A percentile compares a stretch with the other conserved stretches of the same genome.
These are phyloP conservation scores for Pseudozyma sp. DNA, from an alignment of 1,284 basidiomycete species.

Conservation along the genomic window DNA sequence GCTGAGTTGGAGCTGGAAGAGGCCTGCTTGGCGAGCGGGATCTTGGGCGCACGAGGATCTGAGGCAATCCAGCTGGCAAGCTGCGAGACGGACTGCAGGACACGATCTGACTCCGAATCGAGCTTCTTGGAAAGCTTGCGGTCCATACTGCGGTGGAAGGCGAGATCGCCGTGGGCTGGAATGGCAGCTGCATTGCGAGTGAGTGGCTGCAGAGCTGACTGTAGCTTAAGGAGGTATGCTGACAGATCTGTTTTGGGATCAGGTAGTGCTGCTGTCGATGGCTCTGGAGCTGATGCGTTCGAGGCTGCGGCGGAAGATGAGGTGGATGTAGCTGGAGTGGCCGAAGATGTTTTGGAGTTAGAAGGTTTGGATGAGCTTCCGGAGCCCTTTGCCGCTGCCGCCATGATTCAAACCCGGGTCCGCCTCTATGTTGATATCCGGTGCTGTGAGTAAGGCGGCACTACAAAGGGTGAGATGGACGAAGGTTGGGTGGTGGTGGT, in stretches of 20 bases:
- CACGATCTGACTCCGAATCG: slow-evolving; percentile 75
- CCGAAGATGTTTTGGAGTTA: slow-evolving; percentile 1
- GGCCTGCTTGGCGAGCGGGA: slow-evolving; percentile 19
- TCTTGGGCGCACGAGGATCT: slow-evolving; percentile 32
- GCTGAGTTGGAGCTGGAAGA: slow-evolving; percentile 1
- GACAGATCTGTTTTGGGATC: slow-evolving; percentile 35
- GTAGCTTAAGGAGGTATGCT: slow-evolving; percentile 48
- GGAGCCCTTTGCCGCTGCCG: not conserved
- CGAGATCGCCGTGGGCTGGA: slow-evolving; percentile 74
- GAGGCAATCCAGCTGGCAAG: slow-evolving; percentile 50
- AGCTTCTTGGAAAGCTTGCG: slow-evolving; percentile 76
- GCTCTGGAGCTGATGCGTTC: slow-evolving; percentile 19
- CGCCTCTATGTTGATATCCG: too few species aligned
- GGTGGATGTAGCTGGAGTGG: slow-evolving; percentile 3
- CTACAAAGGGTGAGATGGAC: too few species aligned
- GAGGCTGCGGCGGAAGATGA: slow-evolving; percentile 13
- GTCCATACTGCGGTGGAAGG: slow-evolving; percentile 87
- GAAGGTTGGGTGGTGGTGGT: slow-evolving; percentile 1
- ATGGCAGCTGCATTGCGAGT: slow-evolving; percentile 67
- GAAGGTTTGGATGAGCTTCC: slow-evolving; percentile 15
- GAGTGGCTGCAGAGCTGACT: slow-evolving; percentile 53
- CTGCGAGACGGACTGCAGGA: slow-evolving; percentile 67
- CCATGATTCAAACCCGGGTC: too few species aligned
- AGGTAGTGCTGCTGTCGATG: slow-evolving; percentile 14
- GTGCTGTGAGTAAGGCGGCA: too few species aligned